Evolutionary conservation across 2,329 filamentous ascomycete species (phyloP), one percentile per base, ranked within the genome.

Genomic region (Lecanoromycetidae sp.): DNA sequence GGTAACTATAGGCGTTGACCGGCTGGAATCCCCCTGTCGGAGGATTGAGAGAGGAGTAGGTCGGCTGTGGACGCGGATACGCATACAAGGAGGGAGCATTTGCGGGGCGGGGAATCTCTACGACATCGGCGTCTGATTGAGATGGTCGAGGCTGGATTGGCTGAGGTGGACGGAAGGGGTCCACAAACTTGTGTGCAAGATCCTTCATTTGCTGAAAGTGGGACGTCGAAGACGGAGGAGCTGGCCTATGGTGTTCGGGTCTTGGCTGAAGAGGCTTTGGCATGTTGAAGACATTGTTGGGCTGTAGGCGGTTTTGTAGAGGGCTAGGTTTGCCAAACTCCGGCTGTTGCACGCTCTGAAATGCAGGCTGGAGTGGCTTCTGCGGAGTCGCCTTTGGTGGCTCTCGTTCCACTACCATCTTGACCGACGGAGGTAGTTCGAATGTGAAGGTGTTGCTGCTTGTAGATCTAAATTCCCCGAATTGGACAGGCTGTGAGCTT

Each of bases 291-390:
- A 69, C 63, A 51, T 68, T 61, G 23, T 63, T 69, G 57, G 58
- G 65, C 55, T 52, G 72, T 63, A 58, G 71, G 67, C 54, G 63
- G 23, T 53, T 55, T 39, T 56, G 59, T 39, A 80, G 61, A 13
- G 75, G 73, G 52, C 75, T 78, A 2, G 77, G 67, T 55, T 74
- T 72, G 43, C 77, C 77, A 56, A 80, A 80, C 55, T 78, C 69
- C 32, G 71, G 66, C 26, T 67, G 62, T 12, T 63, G 57, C 10
- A 63, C 54, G 12, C 32, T 30, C 20, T 13, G 7, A 23, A 50
- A 40, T 32, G 29, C 33, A 23, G 42, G 56, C 25, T 62, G 56
- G 30, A 57, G 58, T 15, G 58, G 45, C 29, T 61, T 59, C 25
- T 66, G 58, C 41, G 61, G 56, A 6, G 61, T 59, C 41, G 61